Percentiles rank a stretch among this genome's conserved stretches.
Conservation (phyloP, 345 rosid genomes). For the Brassica juncea region DNA sequence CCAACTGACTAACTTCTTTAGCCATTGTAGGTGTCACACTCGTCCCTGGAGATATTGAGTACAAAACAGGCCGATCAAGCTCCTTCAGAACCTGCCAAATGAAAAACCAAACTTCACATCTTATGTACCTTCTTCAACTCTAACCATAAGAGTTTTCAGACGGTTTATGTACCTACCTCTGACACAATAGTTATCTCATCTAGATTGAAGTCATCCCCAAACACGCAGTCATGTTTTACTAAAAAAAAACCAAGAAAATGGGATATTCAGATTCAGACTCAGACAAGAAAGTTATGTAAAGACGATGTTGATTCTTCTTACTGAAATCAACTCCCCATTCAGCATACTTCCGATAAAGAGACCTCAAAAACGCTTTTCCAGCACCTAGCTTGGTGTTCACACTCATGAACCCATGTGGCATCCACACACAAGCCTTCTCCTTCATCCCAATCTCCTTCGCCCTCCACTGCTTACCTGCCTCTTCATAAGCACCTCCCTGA, state of each 20-base stretch:
- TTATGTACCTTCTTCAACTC: not conserved
- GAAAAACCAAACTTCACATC: conserved; percentile 11
- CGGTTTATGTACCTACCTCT: conserved; percentile 45
- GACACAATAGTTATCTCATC: conserved; percentile 70
- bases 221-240: conserved; percentile 89
- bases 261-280: not conserved
- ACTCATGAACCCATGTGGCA: conserved; percentile 90
- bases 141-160: conserved; percentile 8
- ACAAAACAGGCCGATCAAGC: conserved; percentile 70
- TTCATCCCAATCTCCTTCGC: conserved; percentile 77
- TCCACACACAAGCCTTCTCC: conserved; percentile 93
- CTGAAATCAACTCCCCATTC: conserved; percentile 98
- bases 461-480: conserved; percentile 63
- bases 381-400: conserved; percentile 70
- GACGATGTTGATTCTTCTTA: conserved; percentile 35
- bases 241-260: conserved; percentile 28
- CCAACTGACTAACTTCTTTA: conserved; percentile 59
- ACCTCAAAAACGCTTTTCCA: conserved; percentile 84
- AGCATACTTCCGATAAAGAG: conserved; percentile 78
- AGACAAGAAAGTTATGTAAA: not conserved
- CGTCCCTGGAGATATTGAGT: conserved; percentile 92
- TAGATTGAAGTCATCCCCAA: conserved; percentile 74
- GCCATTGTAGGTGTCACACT: conserved; percentile 81
- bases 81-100: conserved; percentile 63
- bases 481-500: conserved; percentile 65